A percentile compares a stretch with the other conserved stretches of the same genome.
These are phyloP conservation scores for Rubia balearica DNA, from an alignment of 305 asterid genomes.

Conservation along the genomic window DNA sequence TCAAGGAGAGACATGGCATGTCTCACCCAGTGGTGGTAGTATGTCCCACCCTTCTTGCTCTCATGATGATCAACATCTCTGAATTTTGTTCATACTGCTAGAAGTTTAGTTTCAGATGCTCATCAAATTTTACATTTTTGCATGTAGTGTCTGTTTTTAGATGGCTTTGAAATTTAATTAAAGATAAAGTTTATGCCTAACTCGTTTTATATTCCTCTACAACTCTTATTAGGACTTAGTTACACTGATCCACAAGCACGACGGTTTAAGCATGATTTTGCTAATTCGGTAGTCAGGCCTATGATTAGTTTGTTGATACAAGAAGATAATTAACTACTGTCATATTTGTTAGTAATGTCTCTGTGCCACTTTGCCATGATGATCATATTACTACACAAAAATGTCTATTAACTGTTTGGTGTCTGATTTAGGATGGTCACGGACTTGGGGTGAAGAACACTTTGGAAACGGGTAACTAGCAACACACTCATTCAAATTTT, in stretches of 20 bases:
- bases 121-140: neutral
- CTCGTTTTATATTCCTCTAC: neutral
- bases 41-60: constrained; percentile 19
- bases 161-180: neutral
- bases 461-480: constrained; percentile 82
- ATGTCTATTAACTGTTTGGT: neutral
- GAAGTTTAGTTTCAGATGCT: neutral
- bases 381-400: neutral
- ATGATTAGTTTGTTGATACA: neutral
- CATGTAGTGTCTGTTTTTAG: neutral
- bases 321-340: neutral
- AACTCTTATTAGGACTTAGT: too few species aligned
- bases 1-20: constrained; percentile 99
- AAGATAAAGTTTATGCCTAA: neutral
- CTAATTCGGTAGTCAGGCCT: neutral
- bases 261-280: neutral
- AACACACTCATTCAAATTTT: neutral
- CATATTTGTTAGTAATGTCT: neutral
- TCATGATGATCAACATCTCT: constrained; percentile 9
- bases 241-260: neutral
- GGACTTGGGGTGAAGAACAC: constrained; percentile 99
- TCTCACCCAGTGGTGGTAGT: constrained; percentile 67
- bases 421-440: constrained; percentile 70
- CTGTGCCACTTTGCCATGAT: neutral
- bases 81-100: neutral